Percentiles rank a stretch among this genome's conserved stretches.
Conservation (phyloP, 495 filamentous ascomycete genomes). For the Podospora tetraspora region DNA sequence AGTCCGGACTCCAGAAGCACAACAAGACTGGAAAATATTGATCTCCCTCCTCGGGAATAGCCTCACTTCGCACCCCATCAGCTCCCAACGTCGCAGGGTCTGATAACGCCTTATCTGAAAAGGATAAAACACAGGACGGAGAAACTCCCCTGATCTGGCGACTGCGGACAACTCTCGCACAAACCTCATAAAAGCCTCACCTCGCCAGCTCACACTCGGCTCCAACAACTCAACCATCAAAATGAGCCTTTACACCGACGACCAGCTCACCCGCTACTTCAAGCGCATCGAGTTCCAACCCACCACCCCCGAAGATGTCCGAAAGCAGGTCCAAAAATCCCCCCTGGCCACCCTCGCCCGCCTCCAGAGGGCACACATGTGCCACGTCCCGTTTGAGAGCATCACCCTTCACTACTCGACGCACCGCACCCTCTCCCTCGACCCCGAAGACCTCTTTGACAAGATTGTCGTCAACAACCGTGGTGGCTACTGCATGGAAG, state of each 20-base stretch:
- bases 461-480: constrained; percentile 52
- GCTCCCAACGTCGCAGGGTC: background rate
- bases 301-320: background rate
- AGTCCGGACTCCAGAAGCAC: background rate
- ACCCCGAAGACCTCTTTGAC: constrained; percentile 52
- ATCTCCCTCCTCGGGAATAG: background rate
- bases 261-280: constrained; percentile 33
- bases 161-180: background rate
- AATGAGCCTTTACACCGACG: constrained; percentile 23
- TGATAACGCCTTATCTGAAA: too few relatives aligned
- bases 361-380: constrained; percentile 49
- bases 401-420: constrained; percentile 47
- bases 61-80: background rate
- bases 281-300: constrained; percentile 15
- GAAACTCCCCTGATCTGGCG: background rate
- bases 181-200: background rate
- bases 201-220: background rate
- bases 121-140: too few relatives aligned
- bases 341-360: constrained; percentile 31
- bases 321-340: background rate
- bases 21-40: background rate
- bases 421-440: constrained; percentile 47
- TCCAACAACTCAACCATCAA: background rate
- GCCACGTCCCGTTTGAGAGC: constrained; percentile 68
- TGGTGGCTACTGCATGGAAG: constrained; percentile 77